Evolutionary conservation across 2,329 filamentous ascomycete genomes (phyloP).

Genomic region (Thielaviopsis musarum): DNA sequence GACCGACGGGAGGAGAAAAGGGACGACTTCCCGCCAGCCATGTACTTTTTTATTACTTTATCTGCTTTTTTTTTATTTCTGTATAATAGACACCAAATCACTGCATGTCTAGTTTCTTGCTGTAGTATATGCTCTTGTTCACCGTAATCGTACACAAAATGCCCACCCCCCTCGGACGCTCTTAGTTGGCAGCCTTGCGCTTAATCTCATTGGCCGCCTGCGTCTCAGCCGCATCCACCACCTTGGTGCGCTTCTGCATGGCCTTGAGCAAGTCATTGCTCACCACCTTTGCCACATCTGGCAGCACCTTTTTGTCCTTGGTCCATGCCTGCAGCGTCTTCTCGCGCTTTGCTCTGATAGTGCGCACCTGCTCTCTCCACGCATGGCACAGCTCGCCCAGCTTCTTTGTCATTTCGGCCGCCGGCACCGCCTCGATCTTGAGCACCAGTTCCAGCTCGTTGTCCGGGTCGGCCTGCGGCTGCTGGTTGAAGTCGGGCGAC

Average conservation of each 20-base stretch:
- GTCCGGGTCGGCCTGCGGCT: slow-evolving; percentile 39
- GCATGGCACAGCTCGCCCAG: slow-evolving; percentile 30
- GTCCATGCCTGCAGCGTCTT: slow-evolving; percentile 33
- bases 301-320: slow-evolving; percentile 25
- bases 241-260: slow-evolving; percentile 36
- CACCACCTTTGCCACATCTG: slow-evolving; percentile 32
- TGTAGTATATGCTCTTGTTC: not conserved
- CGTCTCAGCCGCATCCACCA: slow-evolving; percentile 33
- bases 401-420: slow-evolving; percentile 28
- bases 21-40: not conserved
- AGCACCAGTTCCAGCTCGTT: slow-evolving; percentile 42
- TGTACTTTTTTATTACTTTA: slow-evolving; percentile 10
- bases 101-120: not conserved
- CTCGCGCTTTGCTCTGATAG: slow-evolving; percentile 29
- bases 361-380: slow-evolving; percentile 34
- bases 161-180: too few species aligned
- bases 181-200: slow-evolving; percentile 6
- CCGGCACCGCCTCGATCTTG: slow-evolving; percentile 33
- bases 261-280: slow-evolving; percentile 30
- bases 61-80: not conserved
- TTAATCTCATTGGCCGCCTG: slow-evolving; percentile 26
- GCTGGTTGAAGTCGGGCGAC: slow-evolving; percentile 40
- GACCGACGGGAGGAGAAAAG: slow-evolving; percentile 2
- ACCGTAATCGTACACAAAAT: not conserved
- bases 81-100: slow-evolving; percentile 4